Evolutionary conservation across 2,329 filamentous ascomycete genomes (phyloP), one percentile per base, ranked within the genome.

Genomic region (Diaporthe sp.): DNA sequence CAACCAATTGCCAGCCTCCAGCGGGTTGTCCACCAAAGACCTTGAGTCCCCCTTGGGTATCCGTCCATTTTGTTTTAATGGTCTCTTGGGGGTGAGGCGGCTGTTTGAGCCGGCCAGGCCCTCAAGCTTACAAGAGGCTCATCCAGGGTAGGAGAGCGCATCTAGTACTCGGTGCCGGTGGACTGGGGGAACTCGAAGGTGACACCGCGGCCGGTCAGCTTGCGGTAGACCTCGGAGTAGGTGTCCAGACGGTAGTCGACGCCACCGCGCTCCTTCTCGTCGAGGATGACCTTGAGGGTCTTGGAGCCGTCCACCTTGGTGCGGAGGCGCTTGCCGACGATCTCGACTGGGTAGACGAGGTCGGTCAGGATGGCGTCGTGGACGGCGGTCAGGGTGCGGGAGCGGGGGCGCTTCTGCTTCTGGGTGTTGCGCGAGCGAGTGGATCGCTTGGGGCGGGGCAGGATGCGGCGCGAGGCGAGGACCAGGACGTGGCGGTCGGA

Each of bases 181-280:
- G 91, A 91, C 91, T 97, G 94, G 84, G 97, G 97, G 93, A 99
- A 99, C 93, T 99, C 97, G 86, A 99, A 99, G 88, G 93, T 92
- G 86, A 98, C 97, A 86, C 92, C 92, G 89, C 97, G 97, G 88
- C 97, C 97, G 79, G 97, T 99, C 86, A 99, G 91, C 85, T 95
- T 94, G 89, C 95, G 95, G 94, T 99, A 99, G 86, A 99, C 97
- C 93, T 99, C 97, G 81, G 95, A 95, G 92, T 99, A 99, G 87
- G 96, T 98, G 90, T 99, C 97, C 83, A 99, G 95, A 87, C 97
- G 93, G 94, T 98, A 98, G 92, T 99, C 97, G 83, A 99, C 96
- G 87, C 96, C 95, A 85, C 96, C 96, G 84, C 96, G 95, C 94
- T 99, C 97, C 95, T 99, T 99, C 94, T 98, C 97, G 88, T 99